phyloP scores from a whole-genome alignment of 148 eudicot genomes.

The Silene conica region DNA sequence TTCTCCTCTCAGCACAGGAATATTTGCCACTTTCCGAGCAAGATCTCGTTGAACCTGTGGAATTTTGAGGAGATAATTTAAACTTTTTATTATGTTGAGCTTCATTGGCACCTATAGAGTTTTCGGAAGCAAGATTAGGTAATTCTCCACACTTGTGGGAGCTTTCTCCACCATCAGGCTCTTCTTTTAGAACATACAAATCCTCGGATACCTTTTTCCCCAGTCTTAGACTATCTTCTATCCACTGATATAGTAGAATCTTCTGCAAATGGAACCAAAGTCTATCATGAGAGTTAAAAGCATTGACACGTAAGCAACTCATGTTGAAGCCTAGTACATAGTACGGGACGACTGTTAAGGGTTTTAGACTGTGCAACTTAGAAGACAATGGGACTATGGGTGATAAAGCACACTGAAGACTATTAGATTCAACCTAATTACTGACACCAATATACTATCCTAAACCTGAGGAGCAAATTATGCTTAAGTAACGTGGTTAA shows the following conservation, averaged over 20 bases:
- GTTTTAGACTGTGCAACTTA: background rate
- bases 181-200: constrained; percentile 43
- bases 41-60: constrained; percentile 26
- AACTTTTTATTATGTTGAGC: constrained; percentile 28
- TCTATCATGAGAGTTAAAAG: background rate
- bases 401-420: background rate
- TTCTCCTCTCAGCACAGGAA: constrained; percentile 27
- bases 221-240: constrained; percentile 72
- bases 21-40: constrained; percentile 30
- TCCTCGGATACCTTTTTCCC: constrained; percentile 65
- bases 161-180: constrained; percentile 26
- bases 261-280: constrained; percentile 36
- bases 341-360: background rate
- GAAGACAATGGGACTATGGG: background rate
- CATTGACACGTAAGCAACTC: background rate
- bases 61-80: constrained; percentile 31
- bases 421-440: background rate
- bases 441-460: too few relatives aligned
- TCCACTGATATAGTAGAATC: constrained; percentile 70
- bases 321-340: background rate
- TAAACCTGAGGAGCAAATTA: too few relatives aligned
- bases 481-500: too few relatives aligned
- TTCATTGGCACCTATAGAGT: constrained; percentile 25
- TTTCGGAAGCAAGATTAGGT: constrained; percentile 22
- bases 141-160: constrained; percentile 13